These are phyloP conservation scores for Protomyces gravidus DNA, from an alignment of 1,139 yeast genomes.

Conservation along the genomic window DNA sequence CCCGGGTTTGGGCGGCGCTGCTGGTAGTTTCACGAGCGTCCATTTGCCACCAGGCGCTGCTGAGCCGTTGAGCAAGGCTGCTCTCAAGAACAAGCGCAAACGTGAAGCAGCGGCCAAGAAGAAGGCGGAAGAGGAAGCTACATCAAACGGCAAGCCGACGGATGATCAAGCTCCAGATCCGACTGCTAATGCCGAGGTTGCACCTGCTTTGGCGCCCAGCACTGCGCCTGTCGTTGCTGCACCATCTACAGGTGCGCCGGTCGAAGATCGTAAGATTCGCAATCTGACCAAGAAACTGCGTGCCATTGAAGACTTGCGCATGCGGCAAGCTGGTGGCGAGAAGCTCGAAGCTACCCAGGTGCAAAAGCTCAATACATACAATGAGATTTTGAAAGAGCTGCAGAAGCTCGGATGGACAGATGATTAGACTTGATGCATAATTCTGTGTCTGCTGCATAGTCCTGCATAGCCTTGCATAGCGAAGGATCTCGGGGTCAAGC, in stretches of 20 bases:
- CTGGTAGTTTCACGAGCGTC: constrained; percentile 40
- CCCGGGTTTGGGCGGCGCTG: constrained; percentile 30
- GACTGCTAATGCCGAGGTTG: constrained; percentile 1
- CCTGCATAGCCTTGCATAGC: no score
- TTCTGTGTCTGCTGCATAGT: no score
- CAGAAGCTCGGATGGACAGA: constrained; percentile 34
- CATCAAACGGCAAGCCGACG: background rate
- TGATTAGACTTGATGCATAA: constrained; percentile 10
- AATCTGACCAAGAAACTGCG: constrained; percentile 85
- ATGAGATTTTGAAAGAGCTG: constrained; percentile 40
- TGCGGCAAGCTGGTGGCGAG: constrained; percentile 79
- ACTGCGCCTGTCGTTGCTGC: constrained; percentile 31
- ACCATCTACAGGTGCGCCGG: constrained; percentile 35
- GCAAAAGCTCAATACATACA: constrained; percentile 76
- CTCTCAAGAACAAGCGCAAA: constrained; percentile 73
- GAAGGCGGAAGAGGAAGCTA: constrained; percentile 37
- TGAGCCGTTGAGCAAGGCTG: constrained; percentile 50
- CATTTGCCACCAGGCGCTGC: constrained; percentile 35
- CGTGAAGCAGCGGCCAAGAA: constrained; percentile 60
- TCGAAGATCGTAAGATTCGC: constrained; percentile 76
- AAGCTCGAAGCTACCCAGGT: constrained; percentile 88
- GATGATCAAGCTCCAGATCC: background rate
- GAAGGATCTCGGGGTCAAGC: no score
- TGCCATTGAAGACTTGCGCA: constrained; percentile 85
- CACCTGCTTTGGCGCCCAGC: background rate